Base-by-base conservation (phyloP, 768 basidiomycete genomes). In the Gymnopilus dilepis region DNA sequence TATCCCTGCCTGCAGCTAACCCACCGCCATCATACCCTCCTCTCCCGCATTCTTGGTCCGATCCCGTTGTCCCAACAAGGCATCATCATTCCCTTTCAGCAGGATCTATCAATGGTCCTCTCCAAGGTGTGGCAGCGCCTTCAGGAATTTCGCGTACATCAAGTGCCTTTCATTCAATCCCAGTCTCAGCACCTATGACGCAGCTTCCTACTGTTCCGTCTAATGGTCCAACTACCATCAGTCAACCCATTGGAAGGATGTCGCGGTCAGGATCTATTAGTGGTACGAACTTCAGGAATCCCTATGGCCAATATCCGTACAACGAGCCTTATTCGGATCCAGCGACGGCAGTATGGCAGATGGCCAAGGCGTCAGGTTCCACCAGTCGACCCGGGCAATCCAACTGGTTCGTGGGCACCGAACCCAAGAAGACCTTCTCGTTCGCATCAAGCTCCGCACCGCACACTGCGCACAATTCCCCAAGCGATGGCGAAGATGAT, bases 201-300 rank as follows among this genome's bases (percentile, higher is more conserved):
- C 69, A 65, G 33, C 62, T 67, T 19, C 60, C 65, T 28, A 65
- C 63, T 26, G 61, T 63, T 60, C 54, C 69, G 61, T 59, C 76
- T 61, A 67, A 65, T 67, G 48, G 66, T 61, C 34, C 67, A 45
- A 45, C 67, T 24, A 65, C 72, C 7, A 59, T 78, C 28, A 73
- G 74, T 57, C 72, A 74, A 19, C 72, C 79, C 21, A 76, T 85
- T 56, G 85, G 86, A 31, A 77, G 85, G 60, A 81, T 86, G 76
- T 83, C 84, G 41, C 80, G 85, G 45, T 86, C 86, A 24, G 82
- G 84, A 54, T 87, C 86, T 22, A 78, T 86, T 59, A 83, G 77
- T 48, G 82, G 79, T 31, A 68, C 70, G 24, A 70, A 77, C 60
- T 82, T 75, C 60, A 73, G 73, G 26, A 78, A 74, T 62, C 62